These are phyloP conservation scores for Emiliania huxleyi DNA, from an alignment of 78 protist genomes.

Conservation along the genomic window DNA sequence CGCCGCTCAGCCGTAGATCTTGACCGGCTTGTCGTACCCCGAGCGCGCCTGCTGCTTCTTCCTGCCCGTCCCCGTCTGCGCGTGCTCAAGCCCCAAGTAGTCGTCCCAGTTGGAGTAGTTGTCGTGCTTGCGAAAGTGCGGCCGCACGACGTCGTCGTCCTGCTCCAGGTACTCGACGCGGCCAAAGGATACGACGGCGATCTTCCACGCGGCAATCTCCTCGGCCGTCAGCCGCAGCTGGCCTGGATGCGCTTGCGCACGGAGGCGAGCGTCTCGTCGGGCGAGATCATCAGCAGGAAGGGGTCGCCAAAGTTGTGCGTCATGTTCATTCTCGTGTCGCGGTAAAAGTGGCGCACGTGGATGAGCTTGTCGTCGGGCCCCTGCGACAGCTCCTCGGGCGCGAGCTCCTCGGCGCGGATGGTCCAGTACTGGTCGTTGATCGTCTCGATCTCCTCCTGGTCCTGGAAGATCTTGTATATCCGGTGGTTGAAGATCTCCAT, in stretches of 20 bases:
- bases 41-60: background rate
- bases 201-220: background rate
- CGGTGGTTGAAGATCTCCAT: background rate
- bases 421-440: slow-evolving; percentile 33
- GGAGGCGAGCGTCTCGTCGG: background rate
- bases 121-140: slow-evolving; percentile 8
- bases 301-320: slow-evolving; percentile 26
- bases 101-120: background rate
- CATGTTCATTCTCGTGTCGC: background rate
- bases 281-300: background rate
- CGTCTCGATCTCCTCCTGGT: background rate
- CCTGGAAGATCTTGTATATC: background rate
- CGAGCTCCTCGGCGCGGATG: slow-evolving; percentile 21
- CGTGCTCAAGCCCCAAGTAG: background rate
- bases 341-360: background rate
- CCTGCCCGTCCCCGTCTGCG: background rate
- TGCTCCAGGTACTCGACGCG: slow-evolving; percentile 2
- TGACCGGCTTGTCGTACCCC: background rate
- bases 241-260: background rate
- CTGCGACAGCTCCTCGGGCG: background rate
- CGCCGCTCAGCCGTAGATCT: slow-evolving; percentile 1
- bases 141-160: background rate
- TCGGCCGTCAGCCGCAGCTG: background rate
- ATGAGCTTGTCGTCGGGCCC: background rate
- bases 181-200: background rate